Base-by-base conservation (phyloP, 2,329 filamentous ascomycete genomes). In the Cephalotrichum gorgonifer region DNA sequence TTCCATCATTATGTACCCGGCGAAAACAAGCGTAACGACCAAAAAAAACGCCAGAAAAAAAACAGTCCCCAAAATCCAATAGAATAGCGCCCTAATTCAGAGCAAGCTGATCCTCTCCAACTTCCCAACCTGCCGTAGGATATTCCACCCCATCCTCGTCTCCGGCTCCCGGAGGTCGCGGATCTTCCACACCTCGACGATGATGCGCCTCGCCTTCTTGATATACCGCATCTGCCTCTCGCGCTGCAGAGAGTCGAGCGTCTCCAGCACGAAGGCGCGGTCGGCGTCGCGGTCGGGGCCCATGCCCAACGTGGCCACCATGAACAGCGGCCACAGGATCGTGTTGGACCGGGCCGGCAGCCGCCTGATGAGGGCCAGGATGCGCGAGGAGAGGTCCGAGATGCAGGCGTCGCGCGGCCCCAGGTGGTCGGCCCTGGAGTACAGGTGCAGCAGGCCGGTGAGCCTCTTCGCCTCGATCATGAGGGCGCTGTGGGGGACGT, bases 161-260 rank as follows among this genome's bases (percentile, higher is more conserved):
- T 50, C 52, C 15, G 31, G 22, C 8, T 44, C 43, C 2, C 26
- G 38, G 8, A 62, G 39, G 31, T 64, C 61, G 15, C 60, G 53
- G 9, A 57, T 52, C 43, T 57, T 62, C 60, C 62, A 64, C 0
- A 63, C 58, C 15, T 56, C 54, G 28, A 56, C 56, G n/a, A 63
- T 60, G 11, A 62, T 53, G 3, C 53, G 28, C 15, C 60, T 54
- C 0, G 60, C 62, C 51, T 63, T 62, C 35, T 58, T 59, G 4
- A 64, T 58, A 12, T 59, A 60, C 4, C 57, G 56, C 27, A 62
- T 44, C 28, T 62, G 60, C n/a, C 62, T 55, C 4, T 59, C 59
- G 11, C 55, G 49, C 43, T 60, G 58, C 17, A 63, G 55, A 4
- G 53, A 53, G 7, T 56, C 52, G 4, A 62, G 46, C 39, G 51